Evolutionary conservation across 768 basidiomycete genomes (phyloP).

Genomic region (Melanogaster broomeanus): DNA sequence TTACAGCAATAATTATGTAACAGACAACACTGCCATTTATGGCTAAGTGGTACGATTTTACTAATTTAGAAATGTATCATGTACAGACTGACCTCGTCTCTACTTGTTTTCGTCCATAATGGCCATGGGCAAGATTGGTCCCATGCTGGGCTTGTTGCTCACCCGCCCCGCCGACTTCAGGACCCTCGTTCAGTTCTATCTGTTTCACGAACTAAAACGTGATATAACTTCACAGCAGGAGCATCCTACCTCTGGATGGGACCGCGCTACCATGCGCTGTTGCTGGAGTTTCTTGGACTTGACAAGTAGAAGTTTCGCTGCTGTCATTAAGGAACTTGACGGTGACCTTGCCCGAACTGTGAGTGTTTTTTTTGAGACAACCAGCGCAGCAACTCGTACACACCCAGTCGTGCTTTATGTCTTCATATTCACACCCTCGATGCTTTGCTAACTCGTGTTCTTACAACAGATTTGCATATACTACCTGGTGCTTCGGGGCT

Average conservation of each 20-base stretch:
- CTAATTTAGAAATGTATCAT: too few species aligned
- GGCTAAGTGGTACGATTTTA: too few species aligned
- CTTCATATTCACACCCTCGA: too few species aligned
- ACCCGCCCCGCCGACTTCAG: constrained; percentile 85
- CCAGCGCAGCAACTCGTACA: neutral
- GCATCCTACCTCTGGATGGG: constrained; percentile 81
- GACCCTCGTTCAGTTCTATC: constrained; percentile 76
- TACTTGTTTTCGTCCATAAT: neutral
- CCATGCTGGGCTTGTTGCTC: constrained; percentile 65
- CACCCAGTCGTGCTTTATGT: neutral
- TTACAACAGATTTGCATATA: constrained; percentile 83
- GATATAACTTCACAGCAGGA: constrained; percentile 79
- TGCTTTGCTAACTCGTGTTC: constrained; percentile 1
- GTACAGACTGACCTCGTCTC: too few species aligned
- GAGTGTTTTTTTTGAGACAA: constrained; percentile 36
- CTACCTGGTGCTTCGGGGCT: constrained; percentile 92
- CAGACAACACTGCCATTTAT: too few species aligned
- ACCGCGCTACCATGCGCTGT: constrained; percentile 79
- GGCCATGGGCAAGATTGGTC: constrained; percentile 53
- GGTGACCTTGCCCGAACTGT: constrained; percentile 93
- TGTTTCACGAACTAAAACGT: constrained; percentile 80
- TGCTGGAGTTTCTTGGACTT: constrained; percentile 90
- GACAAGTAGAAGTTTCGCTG: constrained; percentile 88
- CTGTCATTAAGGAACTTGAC: constrained; percentile 94
- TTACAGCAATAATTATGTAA: too few species aligned